phyloP scores from a whole-genome alignment of 129 eudicot species.

The Chrysanthemum seticuspe region DNA sequence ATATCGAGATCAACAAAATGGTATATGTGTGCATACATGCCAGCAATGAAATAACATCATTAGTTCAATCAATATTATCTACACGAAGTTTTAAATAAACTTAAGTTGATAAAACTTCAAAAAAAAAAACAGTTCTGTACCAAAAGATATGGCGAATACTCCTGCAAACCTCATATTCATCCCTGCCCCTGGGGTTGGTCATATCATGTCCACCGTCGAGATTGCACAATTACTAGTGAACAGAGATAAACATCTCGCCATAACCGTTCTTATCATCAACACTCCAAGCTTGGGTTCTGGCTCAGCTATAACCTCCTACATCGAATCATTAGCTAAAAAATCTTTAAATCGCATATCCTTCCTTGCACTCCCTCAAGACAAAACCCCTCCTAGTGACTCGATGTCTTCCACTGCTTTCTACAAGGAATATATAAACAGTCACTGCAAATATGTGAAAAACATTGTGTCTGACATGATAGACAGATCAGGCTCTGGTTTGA shows the following conservation, averaged over 20 bases:
- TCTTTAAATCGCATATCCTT: background rate
- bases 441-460: slow-evolving; percentile 23
- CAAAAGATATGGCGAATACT: slow-evolving; percentile 16
- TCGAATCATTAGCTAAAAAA: background rate
- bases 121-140: slow-evolving; percentile 6
- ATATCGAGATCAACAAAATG: too few species aligned
- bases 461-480: slow-evolving; percentile 15
- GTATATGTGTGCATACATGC: background rate
- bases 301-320: background rate
- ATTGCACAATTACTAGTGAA: slow-evolving; percentile 36
- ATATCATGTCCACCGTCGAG: slow-evolving; percentile 40
- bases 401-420: background rate
- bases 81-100: background rate
- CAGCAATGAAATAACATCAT: background rate
- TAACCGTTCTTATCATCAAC: slow-evolving; percentile 20
- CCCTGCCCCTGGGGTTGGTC: slow-evolving; percentile 46
- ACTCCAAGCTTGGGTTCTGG: slow-evolving; percentile 1
- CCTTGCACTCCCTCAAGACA: slow-evolving; percentile 13
- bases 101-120: background rate
- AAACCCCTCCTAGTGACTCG: background rate
- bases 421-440: slow-evolving; percentile 22
- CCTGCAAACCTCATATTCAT: slow-evolving; percentile 34
- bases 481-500: background rate
- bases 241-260: slow-evolving; percentile 28
- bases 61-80: background rate